Evolutionary conservation across 352 stramenopile species (phyloP).

Genomic region (Phytopythium litorale): DNA sequence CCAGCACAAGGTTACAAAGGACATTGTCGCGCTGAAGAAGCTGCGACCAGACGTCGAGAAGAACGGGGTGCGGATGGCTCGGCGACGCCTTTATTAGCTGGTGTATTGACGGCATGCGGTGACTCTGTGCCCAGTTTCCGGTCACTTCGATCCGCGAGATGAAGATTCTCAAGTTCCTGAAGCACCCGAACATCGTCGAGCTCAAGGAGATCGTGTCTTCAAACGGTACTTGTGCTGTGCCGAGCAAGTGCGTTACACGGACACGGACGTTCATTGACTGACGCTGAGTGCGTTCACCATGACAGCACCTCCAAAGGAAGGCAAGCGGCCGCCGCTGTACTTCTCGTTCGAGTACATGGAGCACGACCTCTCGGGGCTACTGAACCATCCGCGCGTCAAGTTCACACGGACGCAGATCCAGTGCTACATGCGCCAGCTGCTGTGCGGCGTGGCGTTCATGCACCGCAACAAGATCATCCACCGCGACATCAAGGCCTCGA

Average conservation of each 20-base stretch:
- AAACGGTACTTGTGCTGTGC: constrained; percentile 29
- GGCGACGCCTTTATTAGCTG: background rate
- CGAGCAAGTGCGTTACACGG: background rate
- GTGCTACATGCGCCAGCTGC: constrained; percentile 85
- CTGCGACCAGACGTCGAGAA: constrained; percentile 82
- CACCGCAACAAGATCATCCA: constrained; percentile 88
- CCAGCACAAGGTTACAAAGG: constrained; percentile 82
- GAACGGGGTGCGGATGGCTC: constrained; percentile 55
- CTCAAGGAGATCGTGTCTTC: constrained; percentile 95
- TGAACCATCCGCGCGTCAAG: constrained; percentile 82
- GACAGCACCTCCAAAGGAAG: constrained; percentile 71
- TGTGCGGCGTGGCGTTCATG: constrained; percentile 84
- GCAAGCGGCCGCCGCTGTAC: constrained; percentile 79
- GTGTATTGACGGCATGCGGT: background rate
- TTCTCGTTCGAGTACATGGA: constrained; percentile 89
- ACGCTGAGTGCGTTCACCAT: constrained; percentile 7
- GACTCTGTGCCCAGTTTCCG: constrained; percentile 66
- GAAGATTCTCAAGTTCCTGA: constrained; percentile 96
- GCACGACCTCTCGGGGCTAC: constrained; percentile 74
- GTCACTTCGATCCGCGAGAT: constrained; percentile 97
- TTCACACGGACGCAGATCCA: constrained; percentile 85
- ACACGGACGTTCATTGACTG: background rate
- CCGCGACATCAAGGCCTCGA: constrained; percentile 85
- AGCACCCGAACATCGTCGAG: constrained; percentile 94
- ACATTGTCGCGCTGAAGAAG: constrained; percentile 87